Conservation (phyloP, 805 yeast species). For the Jamesozyma spencerorum region DNA sequence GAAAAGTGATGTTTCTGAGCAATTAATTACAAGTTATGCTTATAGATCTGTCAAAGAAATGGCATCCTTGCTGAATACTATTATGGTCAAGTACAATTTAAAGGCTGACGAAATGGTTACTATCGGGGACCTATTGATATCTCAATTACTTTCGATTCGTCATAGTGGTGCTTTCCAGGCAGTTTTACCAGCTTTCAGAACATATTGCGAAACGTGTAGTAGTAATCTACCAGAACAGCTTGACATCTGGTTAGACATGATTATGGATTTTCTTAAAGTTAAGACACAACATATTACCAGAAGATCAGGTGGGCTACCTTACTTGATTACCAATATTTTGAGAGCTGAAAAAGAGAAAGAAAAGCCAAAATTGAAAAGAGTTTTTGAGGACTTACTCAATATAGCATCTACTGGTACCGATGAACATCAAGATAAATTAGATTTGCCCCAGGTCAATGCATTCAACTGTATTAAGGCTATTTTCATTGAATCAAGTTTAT, state of each 20-base stretch:
- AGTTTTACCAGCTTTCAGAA: constrained; percentile 69
- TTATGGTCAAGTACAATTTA: constrained; percentile 33
- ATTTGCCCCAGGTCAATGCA: constrained; percentile 89
- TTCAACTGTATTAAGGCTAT: constrained; percentile 73
- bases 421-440: constrained; percentile 46
- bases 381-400: constrained; percentile 43
- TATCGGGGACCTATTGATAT: constrained; percentile 48
- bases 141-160: constrained; percentile 62
- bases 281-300: constrained; percentile 69
- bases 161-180: constrained; percentile 92
- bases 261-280: constrained; percentile 41
- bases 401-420: constrained; percentile 47
- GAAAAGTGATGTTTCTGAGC: constrained; percentile 33
- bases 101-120: constrained; percentile 16
- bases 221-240: constrained; percentile 35
- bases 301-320: constrained; percentile 90
- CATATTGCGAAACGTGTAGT: constrained; percentile 54
- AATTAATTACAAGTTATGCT: constrained; percentile 51
- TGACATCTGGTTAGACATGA: constrained; percentile 49
- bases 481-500: constrained; percentile 61
- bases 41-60: constrained; percentile 84
- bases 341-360: constrained; percentile 36
- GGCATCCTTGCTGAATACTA: constrained; percentile 40
- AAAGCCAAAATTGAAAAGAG: constrained; percentile 35
- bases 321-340: constrained; percentile 64